Base-by-base conservation (phyloP, 345 rosid genomes). In the Nephelium lappaceum region DNA sequence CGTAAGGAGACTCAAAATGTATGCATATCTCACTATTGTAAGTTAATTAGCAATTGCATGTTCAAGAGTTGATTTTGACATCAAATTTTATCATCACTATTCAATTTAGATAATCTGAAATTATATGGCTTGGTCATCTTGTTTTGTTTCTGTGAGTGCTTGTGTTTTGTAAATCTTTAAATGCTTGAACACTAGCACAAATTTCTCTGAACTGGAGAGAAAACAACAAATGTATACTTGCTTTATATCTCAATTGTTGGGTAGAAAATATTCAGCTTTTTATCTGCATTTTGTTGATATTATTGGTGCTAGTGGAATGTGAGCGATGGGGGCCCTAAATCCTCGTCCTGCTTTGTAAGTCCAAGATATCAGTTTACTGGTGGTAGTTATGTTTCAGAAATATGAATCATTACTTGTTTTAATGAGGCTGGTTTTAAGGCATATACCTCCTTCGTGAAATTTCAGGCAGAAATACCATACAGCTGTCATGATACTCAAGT, bases 241-340 rank as follows among this genome's bases (percentile, higher is more conserved):
- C 58, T 16, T 53, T 7, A 38, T 72, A 65, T 72, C 68, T 60
- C 77, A 73, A 24, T 62, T 74, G 77, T 74, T 42, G 69, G n/a
- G 58, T 15, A 53, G 58, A 53, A 53, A 53, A 53, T 53, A 5
- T 53, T 53, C n/a, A 16, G 36, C 36, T 53, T 16, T 51, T 53
- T 53, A 53, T 53, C 6, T 15, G 58, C 18, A 53, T 53, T 53
- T 53, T 53, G 58, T 53, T 53, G 21, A 53, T 16, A n/a, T 16
- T 53, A 15, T 16, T 19, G 19, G 58, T 53, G 58, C 16, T 16
- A 11, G 58, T 53, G 58, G 58, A 53, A 53, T 16, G 58, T 11
- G 6, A n/a, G 58, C 58, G 6, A 53, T 15, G 58, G 57, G 57
- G n/a, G 5, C 57, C 58, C 58, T 16, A 53, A 53, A 1, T 31